Percentiles rank a stretch among this genome's conserved stretches.
These are phyloP conservation scores for Carpinus fangiana DNA, from an alignment of 306 rosid genomes.

Conservation along the genomic window DNA sequence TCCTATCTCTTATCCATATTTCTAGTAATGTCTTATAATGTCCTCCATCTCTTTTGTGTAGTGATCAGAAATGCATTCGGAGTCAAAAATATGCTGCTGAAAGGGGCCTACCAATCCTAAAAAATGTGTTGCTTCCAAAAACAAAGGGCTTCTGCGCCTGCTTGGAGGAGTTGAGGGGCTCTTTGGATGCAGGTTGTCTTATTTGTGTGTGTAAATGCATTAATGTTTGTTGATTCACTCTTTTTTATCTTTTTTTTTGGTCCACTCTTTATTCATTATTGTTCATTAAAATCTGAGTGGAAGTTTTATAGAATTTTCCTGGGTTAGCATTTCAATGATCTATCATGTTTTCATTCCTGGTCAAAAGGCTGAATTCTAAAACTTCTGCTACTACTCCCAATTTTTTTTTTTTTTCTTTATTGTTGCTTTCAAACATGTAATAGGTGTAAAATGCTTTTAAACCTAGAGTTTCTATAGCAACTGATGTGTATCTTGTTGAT, in stretches of 20 bases:
- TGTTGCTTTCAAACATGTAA: background rate
- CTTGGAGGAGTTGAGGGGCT: slow-evolving; percentile 54
- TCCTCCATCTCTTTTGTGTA: slow-evolving; percentile 33
- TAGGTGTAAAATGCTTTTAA: background rate
- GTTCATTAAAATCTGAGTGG: background rate
- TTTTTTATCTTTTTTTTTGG: background rate
- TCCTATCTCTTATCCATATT: background rate
- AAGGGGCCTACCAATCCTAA: slow-evolving; percentile 63
- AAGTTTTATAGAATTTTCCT: background rate
- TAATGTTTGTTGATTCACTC: background rate
- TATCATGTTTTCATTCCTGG: slow-evolving; percentile 8
- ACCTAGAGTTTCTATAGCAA: background rate
- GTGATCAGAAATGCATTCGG: slow-evolving; percentile 71
- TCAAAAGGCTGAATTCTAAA: background rate
- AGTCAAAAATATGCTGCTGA: slow-evolving; percentile 76
- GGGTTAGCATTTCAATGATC: background rate
- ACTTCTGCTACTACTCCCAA: background rate
- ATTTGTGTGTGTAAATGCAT: slow-evolving; percentile 13
- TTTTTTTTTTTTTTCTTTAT: background rate
- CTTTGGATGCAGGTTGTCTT: slow-evolving; percentile 65
- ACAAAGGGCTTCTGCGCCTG: slow-evolving; percentile 72
- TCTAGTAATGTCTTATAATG: slow-evolving; percentile 13
- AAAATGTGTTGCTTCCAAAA: slow-evolving; percentile 71
- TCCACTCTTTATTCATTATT: background rate
- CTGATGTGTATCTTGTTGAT: background rate